These are phyloP conservation scores for Oropetium thomaeum DNA, from an alignment of 176 grass and related monocot species.

Conservation along the genomic window DNA sequence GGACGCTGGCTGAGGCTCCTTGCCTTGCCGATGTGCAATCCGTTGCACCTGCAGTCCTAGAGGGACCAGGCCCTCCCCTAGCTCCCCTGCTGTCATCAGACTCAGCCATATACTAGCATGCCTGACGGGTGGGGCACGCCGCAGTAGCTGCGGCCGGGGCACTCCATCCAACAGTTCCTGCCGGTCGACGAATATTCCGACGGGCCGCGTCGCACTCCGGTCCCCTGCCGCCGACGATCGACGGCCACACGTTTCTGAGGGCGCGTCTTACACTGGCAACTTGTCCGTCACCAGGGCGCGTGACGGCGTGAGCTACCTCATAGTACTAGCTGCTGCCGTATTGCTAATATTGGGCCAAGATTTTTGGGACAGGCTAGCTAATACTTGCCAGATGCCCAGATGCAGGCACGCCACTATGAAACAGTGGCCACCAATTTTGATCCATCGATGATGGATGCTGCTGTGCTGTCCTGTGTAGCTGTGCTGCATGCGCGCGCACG, in stretches of 20 bases:
- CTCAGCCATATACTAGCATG: too few species aligned
- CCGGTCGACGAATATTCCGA: slow-evolving; percentile 20
- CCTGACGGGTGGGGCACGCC: not conserved
- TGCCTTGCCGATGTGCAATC: too few species aligned
- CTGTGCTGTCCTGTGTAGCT: too few species aligned
- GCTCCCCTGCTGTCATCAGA: not conserved
- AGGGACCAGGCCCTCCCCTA: too few species aligned
- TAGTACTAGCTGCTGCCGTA: not conserved
- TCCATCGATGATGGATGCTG: too few species aligned
- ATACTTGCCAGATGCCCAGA: not conserved
- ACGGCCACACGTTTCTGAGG: slow-evolving; percentile 28
- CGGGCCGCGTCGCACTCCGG: slow-evolving; percentile 6
- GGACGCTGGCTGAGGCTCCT: too few species aligned
- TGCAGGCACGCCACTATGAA: slow-evolving; percentile 6
- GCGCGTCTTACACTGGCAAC: not conserved
- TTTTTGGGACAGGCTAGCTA: not conserved
- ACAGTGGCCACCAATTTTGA: slow-evolving; percentile 25
- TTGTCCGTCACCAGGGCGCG: not conserved
- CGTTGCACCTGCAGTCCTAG: too few species aligned
- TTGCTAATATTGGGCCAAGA: not conserved
- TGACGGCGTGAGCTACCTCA: too few species aligned
- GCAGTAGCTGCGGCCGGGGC: not conserved
- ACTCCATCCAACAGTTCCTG: not conserved
- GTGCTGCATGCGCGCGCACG: too few species aligned
- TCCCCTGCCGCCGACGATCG: not conserved